These are phyloP conservation scores for Collybiopsis confluens DNA, from an alignment of 768 basidiomycete species.

Conservation along the genomic window DNA sequence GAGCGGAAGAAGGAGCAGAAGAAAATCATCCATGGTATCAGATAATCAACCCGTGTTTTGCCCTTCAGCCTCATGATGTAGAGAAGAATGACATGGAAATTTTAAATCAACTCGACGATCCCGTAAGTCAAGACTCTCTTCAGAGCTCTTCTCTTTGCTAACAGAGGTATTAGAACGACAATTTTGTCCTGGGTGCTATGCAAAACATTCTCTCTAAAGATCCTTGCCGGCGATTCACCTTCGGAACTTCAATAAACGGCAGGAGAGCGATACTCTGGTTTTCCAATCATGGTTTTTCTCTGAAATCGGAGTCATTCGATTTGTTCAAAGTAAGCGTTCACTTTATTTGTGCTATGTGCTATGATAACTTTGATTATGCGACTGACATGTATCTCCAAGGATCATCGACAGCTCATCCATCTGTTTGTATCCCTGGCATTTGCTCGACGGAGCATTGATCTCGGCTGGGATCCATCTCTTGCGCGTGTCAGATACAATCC, in stretches of 20 bases:
- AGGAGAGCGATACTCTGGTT: not conserved
- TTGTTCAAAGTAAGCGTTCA: not conserved
- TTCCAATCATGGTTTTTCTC: not conserved
- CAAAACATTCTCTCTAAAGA: not conserved
- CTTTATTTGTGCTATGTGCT: not conserved
- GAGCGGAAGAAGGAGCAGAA: no score
- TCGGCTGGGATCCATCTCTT: constrained; percentile 2
- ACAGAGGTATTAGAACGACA: not conserved
- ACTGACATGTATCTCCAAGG: no score
- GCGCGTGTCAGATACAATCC: not conserved
- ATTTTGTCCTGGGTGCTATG: not conserved
- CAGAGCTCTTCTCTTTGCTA: no score
- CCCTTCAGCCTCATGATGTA: not conserved
- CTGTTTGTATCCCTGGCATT: not conserved
- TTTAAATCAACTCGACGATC: no score
- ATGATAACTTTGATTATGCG: no score
- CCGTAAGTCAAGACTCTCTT: no score
- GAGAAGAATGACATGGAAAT: not conserved
- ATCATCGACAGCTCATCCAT: not conserved
- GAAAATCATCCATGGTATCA: no score
- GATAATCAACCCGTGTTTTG: no score
- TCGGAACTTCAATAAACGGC: not conserved
- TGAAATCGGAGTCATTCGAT: not conserved
- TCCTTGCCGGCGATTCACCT: not conserved
- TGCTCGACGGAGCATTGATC: not conserved